Evolutionary conservation across 257 asterid species (phyloP), one percentile per base, ranked within the genome.

Genomic region (Leonotis leonurus): DNA sequence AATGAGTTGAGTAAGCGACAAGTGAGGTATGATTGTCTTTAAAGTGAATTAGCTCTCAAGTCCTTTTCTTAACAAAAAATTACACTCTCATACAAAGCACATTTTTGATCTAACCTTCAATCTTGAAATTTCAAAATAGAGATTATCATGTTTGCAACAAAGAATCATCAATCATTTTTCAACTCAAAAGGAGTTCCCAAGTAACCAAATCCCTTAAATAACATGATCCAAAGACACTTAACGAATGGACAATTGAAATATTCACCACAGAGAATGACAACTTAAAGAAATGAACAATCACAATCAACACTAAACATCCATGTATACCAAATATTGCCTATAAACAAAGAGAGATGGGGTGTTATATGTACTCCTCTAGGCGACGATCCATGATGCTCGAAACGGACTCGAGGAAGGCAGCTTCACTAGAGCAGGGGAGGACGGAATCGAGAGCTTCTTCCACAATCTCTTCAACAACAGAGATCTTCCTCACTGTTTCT

Each of bases 381-480:
- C 24, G 74, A 29, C 75, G 78, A 66, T 92, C 96, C 81, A 92
- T 76, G 66, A 80, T 66, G 69, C n/a, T 13, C 12, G 95, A 79
- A 51, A 89, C 77, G 16, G 83, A 37, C 60, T 89, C 95, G 8
- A 86, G 80, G 77, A 89, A 81, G 8, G 87, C 80, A 27, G 72
- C 85, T 76, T 91, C 96, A 53, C 89, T 80, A 0, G 85, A 81
- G 56, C 76, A 64, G 1, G 95, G 96, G 45, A 88, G 86, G 25
- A 84, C 77, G 0, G 80, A 79, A 49, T 81, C 94, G 53, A 63
- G 73, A 17, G 95, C 94, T 73, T 86, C 96, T 63, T 60, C 70
- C 67, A 91, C 74, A 9, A 91, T 84, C 72, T 81, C 85, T 77
- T 91, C 98, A 6, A 91, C 60, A 36, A 78, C 67, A 3, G 98